Evolutionary conservation across 2,329 filamentous ascomycete genomes (phyloP).

Genomic region (Colletotrichum sp.): DNA sequence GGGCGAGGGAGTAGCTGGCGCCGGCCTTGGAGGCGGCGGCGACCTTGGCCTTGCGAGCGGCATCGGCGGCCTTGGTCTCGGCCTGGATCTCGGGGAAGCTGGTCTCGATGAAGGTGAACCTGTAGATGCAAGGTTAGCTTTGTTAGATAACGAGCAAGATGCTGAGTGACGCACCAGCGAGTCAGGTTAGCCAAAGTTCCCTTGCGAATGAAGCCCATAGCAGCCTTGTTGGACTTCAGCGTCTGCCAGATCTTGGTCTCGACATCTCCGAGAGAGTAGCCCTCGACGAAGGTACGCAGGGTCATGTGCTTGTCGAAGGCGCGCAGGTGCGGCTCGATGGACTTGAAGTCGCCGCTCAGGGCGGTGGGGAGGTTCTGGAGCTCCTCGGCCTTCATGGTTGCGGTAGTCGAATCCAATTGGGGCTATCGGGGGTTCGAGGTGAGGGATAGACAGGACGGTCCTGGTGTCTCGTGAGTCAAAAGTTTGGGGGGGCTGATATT

Average conservation of each 20-base stretch:
- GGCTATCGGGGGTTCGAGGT: neutral
- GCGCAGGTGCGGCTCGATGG: conserved; percentile 74
- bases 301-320: conserved; percentile 88
- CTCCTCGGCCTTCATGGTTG: conserved; percentile 63
- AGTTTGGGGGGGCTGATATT: conserved; percentile 17
- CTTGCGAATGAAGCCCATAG: conserved; percentile 80
- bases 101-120: conserved; percentile 81
- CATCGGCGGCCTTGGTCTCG: conserved; percentile 73
- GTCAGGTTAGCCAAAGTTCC: conserved; percentile 77
- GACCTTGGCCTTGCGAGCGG: conserved; percentile 73
- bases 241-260: conserved; percentile 86
- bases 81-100: conserved; percentile 77
- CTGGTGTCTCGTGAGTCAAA: conserved; percentile 24
- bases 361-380: conserved; percentile 55
- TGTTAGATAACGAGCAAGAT: neutral
- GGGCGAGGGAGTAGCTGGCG: conserved; percentile 86
- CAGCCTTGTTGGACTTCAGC: conserved; percentile 84
- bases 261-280: conserved; percentile 76
- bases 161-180: conserved; percentile 62
- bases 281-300: conserved; percentile 84
- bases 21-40: conserved; percentile 75
- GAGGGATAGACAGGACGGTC: neutral
- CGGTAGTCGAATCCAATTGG: conserved; percentile 17
- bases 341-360: conserved; percentile 77
- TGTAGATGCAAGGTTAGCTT: conserved; percentile 1